Evolutionary conservation across 1,284 basidiomycete species (phyloP), one percentile per base, ranked within the genome.

Genomic region (Schizophyllum commune): DNA sequence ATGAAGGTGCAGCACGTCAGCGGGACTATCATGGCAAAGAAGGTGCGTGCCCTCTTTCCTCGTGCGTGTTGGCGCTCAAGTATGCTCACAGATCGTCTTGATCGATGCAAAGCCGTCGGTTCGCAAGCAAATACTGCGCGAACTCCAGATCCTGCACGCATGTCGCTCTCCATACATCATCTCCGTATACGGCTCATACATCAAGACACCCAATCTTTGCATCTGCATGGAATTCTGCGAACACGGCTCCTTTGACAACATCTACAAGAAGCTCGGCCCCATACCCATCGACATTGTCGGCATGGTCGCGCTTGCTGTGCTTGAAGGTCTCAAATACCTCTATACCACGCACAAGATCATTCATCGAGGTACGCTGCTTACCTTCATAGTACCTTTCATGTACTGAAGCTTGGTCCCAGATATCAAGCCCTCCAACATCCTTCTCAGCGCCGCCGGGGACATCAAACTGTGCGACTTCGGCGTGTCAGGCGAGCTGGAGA

Each of bases 391-490:
- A 32, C 11, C 39, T 22, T 47, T 15, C n/a, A 52, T 56, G 6
- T 62, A 60, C 53, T 58, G 22, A 57, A 39, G 51, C 17, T 5
- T 21, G 1, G 20, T 54, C 11, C 11, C 62, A 97, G 96, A 99
- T 70, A 98, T 99, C 80, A 99, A 99, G 75, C 96, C 96, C 0
- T 97, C 94, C 56, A 99, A 99, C 71, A 97, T 99, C 63, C 82
- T 99, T 17, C 92, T 88, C 76, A 98, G 98, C 71, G 93, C 93
- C 5, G 79, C 84, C 53, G 97, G 96, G 1, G 87, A 96, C 69
- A 96, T 99, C 81, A 99, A 99, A 75, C 91, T 99, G 55, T 98
- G 96, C 69, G 97, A 99, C 74, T 99, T 99, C 74, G 96, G 96
- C 56, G 97, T 99, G 8, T 97, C 95, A 0, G 97, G 97, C 13